Evolutionary conservation across 129 eudicot genomes (phyloP).

Genomic region (Kitagawia praeruptora): DNA sequence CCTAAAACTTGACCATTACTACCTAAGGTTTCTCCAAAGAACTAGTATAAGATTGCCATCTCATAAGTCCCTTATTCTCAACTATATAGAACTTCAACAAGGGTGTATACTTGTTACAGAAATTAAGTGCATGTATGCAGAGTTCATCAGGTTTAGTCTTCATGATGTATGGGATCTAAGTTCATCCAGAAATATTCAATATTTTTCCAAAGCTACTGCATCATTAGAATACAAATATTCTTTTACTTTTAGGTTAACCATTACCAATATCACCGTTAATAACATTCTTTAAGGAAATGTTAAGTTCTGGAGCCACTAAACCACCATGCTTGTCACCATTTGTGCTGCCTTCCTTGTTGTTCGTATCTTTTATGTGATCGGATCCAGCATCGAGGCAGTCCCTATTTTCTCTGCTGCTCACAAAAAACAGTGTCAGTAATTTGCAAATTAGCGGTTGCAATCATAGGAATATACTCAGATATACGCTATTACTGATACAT

Average conservation of each 20-base stretch:
- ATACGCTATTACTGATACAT: not conserved
- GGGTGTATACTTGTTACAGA: not conserved
- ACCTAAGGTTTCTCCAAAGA: not conserved
- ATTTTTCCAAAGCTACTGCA: not conserved
- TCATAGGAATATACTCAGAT: not conserved
- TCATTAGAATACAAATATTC: not conserved
- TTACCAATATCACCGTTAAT: slow-evolving; percentile 32
- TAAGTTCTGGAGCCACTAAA: slow-evolving; percentile 17
- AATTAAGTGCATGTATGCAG: not conserved
- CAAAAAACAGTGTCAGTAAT: not conserved
- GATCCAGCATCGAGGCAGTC: not conserved
- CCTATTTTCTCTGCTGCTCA: not conserved
- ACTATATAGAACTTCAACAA: not conserved
- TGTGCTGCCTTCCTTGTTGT: slow-evolving; percentile 2
- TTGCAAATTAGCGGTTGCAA: not conserved
- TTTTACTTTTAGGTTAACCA: slow-evolving; percentile 15
- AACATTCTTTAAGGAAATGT: slow-evolving; percentile 26
- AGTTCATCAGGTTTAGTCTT: not conserved
- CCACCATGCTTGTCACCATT: slow-evolving; percentile 11
- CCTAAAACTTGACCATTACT: not conserved
- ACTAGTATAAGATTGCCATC: not conserved
- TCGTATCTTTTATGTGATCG: not conserved
- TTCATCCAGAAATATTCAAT: not conserved
- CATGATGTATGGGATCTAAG: not conserved
- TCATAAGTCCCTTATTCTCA: not conserved